Evolutionary conservation across 1,284 basidiomycete species (phyloP).

Genomic region (Grifola frondosa): DNA sequence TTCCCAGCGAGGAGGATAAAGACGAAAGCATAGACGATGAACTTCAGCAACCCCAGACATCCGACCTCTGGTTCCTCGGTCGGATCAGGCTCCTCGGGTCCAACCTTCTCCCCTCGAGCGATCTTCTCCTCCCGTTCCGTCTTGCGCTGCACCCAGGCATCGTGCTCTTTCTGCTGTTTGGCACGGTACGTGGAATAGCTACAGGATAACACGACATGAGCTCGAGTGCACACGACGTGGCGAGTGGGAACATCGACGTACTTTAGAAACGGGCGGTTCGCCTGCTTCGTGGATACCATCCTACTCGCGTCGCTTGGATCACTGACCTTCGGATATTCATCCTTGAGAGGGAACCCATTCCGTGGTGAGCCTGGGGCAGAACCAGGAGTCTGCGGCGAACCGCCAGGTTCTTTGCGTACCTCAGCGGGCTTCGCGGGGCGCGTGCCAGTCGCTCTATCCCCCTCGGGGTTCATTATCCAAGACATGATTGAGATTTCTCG

Average conservation of each 20-base stretch:
- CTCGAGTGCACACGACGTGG: too few species aligned
- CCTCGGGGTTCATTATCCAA: constrained; percentile 52
- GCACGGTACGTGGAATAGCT: constrained; percentile 72
- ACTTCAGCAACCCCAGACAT: constrained; percentile 63
- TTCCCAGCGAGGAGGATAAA: constrained; percentile 64
- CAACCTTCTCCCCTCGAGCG: constrained; percentile 69
- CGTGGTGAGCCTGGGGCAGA: constrained; percentile 25
- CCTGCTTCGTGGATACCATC: constrained; percentile 72
- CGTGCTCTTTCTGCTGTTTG: constrained; percentile 58
- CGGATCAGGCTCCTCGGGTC: constrained; percentile 69
- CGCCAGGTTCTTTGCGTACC: constrained; percentile 14
- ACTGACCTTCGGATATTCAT: constrained; percentile 43
- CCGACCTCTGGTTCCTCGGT: constrained; percentile 67
- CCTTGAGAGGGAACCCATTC: constrained; percentile 30
- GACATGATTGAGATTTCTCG: too few species aligned
- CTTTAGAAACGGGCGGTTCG: constrained; percentile 81
- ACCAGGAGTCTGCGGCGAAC: constrained; percentile 19
- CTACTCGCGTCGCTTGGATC: constrained; percentile 60
- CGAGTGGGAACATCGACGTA: constrained; percentile 44
- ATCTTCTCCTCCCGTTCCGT: constrained; percentile 70
- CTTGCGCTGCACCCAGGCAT: constrained; percentile 69
- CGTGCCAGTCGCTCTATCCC: constrained; percentile 33
- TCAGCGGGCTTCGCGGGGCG: constrained; percentile 26
- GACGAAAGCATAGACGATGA: constrained; percentile 56
- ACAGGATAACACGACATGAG: too few species aligned